These are phyloP conservation scores for Puccinia polysora DNA, from an alignment of 1,284 basidiomycete species.

Conservation along the genomic window DNA sequence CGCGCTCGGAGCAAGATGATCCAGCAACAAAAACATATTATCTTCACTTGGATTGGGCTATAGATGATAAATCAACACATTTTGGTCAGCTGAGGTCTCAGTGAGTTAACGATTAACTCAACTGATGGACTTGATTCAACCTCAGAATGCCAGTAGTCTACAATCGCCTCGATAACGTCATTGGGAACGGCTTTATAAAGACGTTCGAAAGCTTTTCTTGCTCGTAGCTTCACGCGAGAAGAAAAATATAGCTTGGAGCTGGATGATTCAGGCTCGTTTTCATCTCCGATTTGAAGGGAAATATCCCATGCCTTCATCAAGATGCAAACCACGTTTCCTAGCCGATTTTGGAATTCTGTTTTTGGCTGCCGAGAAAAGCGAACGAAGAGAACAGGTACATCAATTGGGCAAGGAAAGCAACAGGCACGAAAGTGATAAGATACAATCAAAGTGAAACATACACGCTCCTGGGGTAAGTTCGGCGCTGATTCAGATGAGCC, in stretches of 20 bases:
- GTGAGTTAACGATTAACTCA: background rate
- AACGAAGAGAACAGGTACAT: conserved; percentile 10
- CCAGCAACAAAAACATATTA: conserved; percentile 70
- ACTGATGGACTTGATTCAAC: conserved; percentile 34
- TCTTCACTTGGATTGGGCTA: conserved; percentile 52
- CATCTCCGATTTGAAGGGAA: conserved; percentile 42
- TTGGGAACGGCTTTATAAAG: conserved; percentile 73
- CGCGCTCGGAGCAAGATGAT: conserved; percentile 74
- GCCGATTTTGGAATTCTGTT: conserved; percentile 36
- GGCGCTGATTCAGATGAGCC: conserved; percentile 24
- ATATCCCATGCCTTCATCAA: conserved; percentile 49
- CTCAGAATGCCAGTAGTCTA: conserved; percentile 66
- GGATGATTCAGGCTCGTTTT: conserved; percentile 60
- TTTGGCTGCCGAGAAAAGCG: conserved; percentile 42
- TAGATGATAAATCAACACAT: conserved; percentile 24
- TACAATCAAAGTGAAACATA: background rate
- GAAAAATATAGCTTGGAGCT: conserved; percentile 59
- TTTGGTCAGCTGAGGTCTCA: conserved; percentile 27
- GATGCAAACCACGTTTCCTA: conserved; percentile 46
- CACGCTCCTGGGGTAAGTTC: conserved; percentile 17
- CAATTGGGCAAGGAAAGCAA: background rate
- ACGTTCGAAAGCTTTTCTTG: conserved; percentile 74
- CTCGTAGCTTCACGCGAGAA: conserved; percentile 63
- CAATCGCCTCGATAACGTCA: conserved; percentile 74
- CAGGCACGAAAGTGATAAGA: background rate